Evolutionary conservation across 495 filamentous ascomycete genomes (phyloP).

Genomic region (Trichocladium antarcticum): DNA sequence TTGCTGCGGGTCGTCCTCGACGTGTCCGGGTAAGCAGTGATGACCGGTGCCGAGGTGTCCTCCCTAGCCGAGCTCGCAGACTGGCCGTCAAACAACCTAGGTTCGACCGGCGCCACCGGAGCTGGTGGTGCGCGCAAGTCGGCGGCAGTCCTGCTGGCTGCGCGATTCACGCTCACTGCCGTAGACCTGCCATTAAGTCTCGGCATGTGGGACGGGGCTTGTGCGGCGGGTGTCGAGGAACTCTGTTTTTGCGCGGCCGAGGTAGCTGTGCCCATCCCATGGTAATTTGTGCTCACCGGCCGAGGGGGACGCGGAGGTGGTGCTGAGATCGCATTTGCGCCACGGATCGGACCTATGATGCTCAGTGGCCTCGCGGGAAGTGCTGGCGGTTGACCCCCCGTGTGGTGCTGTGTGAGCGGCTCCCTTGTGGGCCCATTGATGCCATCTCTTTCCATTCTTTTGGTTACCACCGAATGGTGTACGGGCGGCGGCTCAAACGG

Average conservation of each 20-base stretch:
- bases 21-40: conserved; percentile 59
- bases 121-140: conserved; percentile 27
- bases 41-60: conserved; percentile 16
- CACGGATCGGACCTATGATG: conserved; percentile 21
- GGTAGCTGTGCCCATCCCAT: conserved; percentile 18
- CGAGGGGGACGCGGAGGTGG: conserved; percentile 40
- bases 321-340: conserved; percentile 18
- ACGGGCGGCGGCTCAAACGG: conserved; percentile 42
- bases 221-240: conserved; percentile 39
- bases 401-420: conserved; percentile 23
- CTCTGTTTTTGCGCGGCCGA: conserved; percentile 37
- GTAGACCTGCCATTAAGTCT: conserved; percentile 40
- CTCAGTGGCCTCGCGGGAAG: conserved; percentile 46
- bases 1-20: conserved; percentile 76
- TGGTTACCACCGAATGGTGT: conserved; percentile 37
- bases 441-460: conserved; percentile 31
- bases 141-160: conserved; percentile 24
- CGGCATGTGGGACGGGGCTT: conserved; percentile 27
- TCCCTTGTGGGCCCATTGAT: conserved; percentile 25
- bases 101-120: conserved; percentile 21
- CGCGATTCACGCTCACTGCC: conserved; percentile 33
- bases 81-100: conserved; percentile 20
- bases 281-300: conserved; percentile 28
- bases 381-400: conserved; percentile 45
- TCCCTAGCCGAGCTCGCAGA: conserved; percentile 6